Evolutionary conservation across 2,329 filamentous ascomycete genomes (phyloP), one percentile per base, ranked within the genome.

Genomic region (Westerdykella ornata): DNA sequence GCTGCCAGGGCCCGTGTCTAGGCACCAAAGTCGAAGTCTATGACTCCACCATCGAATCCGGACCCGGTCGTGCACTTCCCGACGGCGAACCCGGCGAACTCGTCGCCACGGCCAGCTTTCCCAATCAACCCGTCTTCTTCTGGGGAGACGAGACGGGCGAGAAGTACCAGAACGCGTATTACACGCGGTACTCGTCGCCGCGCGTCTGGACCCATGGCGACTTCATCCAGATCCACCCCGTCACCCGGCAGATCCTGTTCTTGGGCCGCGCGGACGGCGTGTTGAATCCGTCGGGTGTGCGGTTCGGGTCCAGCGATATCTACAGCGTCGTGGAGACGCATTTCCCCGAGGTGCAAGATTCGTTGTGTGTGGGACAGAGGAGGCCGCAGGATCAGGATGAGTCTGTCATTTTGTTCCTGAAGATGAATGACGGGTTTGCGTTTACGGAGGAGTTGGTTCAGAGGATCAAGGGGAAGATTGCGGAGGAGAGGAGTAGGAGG

Each of bases 201-300:
- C 59, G 79, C 41, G 84, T 85, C 1, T 92, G 86, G 87, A 84
- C 84, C 0, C 87, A 92, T 48, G 86, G 86, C 16, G 87, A 92
- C 57, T 90, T 89, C 60, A 81, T 86, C 54, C 74, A 76, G 28
- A 68, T 85, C 12, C 80, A 90, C 55, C 84, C 85, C 0, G 49
- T 67, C 3, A 89, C 85, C 1, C 76, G 78, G 5, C 75, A 78
- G 35, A 60, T 88, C 5, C 61, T 76, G 11, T 82, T 89, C 51
- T 73, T 86, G 0, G 84, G 84, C 1, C 74, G 85, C 1, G 82
- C 74, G 4, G 86, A 92, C 56, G 86, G 85, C 11, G 85, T 92
- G 2, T 67, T 92, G 38, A 92, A 92, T 57, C 86, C 86, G 0
- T 81, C 76, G 5, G 86, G 86, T 0, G 80, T 92, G 9, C 74